Base-by-base conservation (phyloP, 805 yeast species). In the Hermanozyma aechmeae region DNA sequence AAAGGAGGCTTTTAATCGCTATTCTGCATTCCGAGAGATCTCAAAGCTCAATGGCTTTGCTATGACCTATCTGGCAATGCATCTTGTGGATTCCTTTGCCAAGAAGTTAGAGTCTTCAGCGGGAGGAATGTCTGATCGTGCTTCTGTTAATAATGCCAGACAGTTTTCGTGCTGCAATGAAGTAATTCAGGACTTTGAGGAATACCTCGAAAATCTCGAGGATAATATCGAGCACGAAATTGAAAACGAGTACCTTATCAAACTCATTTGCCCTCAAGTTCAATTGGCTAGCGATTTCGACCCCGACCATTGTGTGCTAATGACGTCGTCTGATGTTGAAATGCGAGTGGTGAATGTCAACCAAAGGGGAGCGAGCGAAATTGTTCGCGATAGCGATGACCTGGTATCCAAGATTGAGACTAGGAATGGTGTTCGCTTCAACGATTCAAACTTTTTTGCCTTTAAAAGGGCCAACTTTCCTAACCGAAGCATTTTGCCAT, bases 191-290 rank as follows among this genome's bases (percentile, higher is more conserved):
- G 50, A 56, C 3, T 78, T 79, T 45, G 73, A 75, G 22, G 60
- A 65, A 3, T 75, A 71, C 18, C 50, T 84, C 20, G 53, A 69
- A 34, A 42, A 47, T 5, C 49, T 67, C 2, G 22, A 20, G 9
- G 38, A 53, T 5, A 50, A 56, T 1, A 56, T 52, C 2, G 48
- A 56, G 24, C 61, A 65, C 22, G 69, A 71, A 49, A 43, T 56
- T 32, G 63, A 51, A 42, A 73, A 76, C 30, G 72, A 80, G 24
- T 80, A 75, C 46, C 58, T 76, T 37, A 64, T 87, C 17, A 76
- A 76, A 34, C 61, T 89, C 24, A 59, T 79, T 5, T 72, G 84
- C 16, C 95, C 96, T 0, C 96, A 89, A 50, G 72, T 86, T 26
- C 96, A 87, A 48, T 43, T 73, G 15, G 56, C 61, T 8, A 63